Evolutionary conservation across 2,329 filamentous ascomycete species (phyloP).

Genomic region (Daldinia eschscholtzii): DNA sequence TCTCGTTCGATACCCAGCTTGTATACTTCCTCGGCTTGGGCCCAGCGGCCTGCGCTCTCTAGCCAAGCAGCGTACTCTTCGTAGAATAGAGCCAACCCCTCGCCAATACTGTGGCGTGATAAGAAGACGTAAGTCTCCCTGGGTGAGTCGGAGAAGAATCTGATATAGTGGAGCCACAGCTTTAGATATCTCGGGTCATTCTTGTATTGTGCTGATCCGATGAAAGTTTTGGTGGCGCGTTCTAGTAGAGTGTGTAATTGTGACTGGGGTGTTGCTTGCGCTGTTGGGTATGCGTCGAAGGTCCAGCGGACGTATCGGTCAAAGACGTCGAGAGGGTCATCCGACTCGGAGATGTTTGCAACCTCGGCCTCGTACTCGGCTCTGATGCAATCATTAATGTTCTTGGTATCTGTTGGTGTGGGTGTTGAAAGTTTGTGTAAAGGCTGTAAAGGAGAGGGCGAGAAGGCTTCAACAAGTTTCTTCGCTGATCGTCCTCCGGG

Average conservation of each 20-base stretch:
- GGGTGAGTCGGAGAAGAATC: conserved; percentile 91
- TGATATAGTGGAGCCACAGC: conserved; percentile 94
- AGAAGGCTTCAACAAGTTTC: conserved; percentile 86
- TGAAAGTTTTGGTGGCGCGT: conserved; percentile 90
- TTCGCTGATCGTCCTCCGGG: conserved; percentile 89
- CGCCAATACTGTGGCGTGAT: conserved; percentile 87
- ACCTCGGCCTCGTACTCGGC: conserved; percentile 90
- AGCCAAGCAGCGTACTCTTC: conserved; percentile 97
- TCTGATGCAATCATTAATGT: conserved; percentile 82
- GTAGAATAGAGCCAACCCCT: conserved; percentile 90
- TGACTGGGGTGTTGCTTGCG: conserved; percentile 92
- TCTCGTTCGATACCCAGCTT: conserved; percentile 89
- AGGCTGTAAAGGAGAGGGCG: conserved; percentile 71
- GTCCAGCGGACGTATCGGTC: conserved; percentile 99
- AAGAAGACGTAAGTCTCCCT: conserved; percentile 94
- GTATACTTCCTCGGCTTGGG: conserved; percentile 94
- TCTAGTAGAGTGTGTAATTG: conserved; percentile 90
- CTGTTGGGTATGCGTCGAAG: conserved; percentile 91
- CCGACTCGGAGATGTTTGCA: conserved; percentile 81
- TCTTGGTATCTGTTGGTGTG: conserved; percentile 78
- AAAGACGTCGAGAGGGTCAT: conserved; percentile 95
- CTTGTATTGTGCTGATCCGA: conserved; percentile 87
- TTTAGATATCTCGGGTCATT: conserved; percentile 95
- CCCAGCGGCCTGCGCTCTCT: conserved; percentile 85
- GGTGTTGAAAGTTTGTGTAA: conserved; percentile 70